Evolutionary conservation across 331 rosid species (phyloP).

Genomic region (Stylosanthes scabra): DNA sequence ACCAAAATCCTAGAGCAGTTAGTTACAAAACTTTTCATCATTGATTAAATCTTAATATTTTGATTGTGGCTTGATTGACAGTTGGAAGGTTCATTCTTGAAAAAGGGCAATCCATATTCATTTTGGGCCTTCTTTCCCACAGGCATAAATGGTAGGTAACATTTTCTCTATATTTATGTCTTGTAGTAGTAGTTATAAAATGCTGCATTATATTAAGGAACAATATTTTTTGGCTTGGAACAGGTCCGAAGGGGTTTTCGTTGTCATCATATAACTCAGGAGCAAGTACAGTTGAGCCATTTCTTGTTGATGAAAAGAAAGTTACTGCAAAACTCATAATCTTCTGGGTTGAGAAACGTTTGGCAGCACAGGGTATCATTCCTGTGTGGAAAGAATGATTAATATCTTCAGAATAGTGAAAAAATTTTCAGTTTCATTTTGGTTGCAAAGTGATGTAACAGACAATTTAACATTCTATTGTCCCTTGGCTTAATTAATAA

Average conservation of each 20-base stretch:
- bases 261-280: slow-evolving; percentile 74
- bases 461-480: slow-evolving; percentile 37
- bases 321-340: slow-evolving; percentile 73
- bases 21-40: slow-evolving; percentile 2
- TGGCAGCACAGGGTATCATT: slow-evolving; percentile 97
- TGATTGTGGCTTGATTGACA: slow-evolving; percentile 41
- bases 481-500: slow-evolving; percentile 34
- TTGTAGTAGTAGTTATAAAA: too few relatives aligned
- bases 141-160: slow-evolving; percentile 71
- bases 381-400: slow-evolving; percentile 89
- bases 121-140: slow-evolving; percentile 95
- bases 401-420: slow-evolving; percentile 17
- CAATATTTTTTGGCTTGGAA: slow-evolving; percentile 25
- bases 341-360: slow-evolving; percentile 96
- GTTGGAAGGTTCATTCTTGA: slow-evolving; percentile 68
- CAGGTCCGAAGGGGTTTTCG: slow-evolving; percentile 98
- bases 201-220: too few relatives aligned
- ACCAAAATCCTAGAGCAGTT: too few relatives aligned
- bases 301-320: slow-evolving; percentile 90
- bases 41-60: slow-evolving; percentile 19
- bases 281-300: slow-evolving; percentile 93
- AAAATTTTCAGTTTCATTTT: slow-evolving; percentile 20
- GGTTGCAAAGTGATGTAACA: slow-evolving; percentile 43
- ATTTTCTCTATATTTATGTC: not conserved
- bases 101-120: slow-evolving; percentile 63